Conservation (phyloP, 2,329 filamentous ascomycete genomes). For the Phaeosphaeriaceae sp. region DNA sequence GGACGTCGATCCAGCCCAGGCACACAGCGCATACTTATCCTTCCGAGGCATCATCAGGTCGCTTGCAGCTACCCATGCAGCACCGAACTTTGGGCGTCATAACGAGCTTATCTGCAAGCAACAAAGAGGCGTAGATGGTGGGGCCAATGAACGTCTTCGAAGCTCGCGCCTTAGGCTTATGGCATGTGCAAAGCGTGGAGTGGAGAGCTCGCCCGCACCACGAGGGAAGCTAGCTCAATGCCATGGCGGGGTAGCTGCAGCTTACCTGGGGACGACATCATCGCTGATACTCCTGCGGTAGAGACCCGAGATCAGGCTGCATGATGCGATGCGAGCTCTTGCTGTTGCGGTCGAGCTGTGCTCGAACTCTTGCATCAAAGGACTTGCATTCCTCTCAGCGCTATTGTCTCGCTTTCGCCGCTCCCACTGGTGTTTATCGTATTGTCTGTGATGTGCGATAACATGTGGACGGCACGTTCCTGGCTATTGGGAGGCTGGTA, state of each 20-base stretch:
- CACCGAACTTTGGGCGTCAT: not conserved
- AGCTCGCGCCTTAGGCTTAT: not conserved
- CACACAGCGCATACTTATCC: conserved; percentile 21
- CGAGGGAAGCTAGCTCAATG: not conserved
- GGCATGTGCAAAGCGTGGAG: not conserved
- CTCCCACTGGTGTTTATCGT: not conserved
- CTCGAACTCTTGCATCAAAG: not conserved
- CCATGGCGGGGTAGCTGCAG: conserved; percentile 15
- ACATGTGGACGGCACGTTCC: not conserved
- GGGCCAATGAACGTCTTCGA: not conserved
- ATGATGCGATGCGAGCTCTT: not conserved
- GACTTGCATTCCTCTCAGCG: not conserved
- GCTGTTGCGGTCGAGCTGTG: not conserved
- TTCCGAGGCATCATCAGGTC: conserved; percentile 11
- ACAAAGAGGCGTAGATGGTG: conserved; percentile 7
- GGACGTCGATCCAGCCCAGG: conserved; percentile 9
- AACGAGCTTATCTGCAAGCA: conserved; percentile 9
- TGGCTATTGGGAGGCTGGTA: not conserved
- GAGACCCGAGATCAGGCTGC: not conserved
- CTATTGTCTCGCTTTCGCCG: not conserved
- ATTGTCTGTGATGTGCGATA: not conserved
- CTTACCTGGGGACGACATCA: not conserved
- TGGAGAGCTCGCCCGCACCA: not conserved
- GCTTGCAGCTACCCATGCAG: conserved; percentile 16
- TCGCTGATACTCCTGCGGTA: not conserved